phyloP scores from a whole-genome alignment of 2,329 filamentous ascomycete species.

The Cercospora canescens region DNA sequence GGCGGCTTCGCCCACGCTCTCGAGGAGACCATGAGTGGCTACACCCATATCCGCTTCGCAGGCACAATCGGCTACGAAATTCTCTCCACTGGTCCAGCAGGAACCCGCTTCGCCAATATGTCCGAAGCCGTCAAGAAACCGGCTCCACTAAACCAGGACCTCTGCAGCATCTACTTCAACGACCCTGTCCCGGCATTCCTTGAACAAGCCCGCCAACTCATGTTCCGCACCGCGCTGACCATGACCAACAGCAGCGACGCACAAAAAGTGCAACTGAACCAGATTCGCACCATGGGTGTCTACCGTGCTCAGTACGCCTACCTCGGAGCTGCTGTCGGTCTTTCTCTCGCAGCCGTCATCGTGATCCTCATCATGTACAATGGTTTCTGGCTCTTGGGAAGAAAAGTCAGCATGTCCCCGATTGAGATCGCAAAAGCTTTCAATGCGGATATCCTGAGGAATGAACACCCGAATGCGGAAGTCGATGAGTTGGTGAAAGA shows the following conservation, averaged over 20 bases:
- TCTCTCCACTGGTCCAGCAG: not conserved
- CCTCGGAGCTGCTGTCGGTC: not conserved
- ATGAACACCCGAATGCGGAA: not conserved
- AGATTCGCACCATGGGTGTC: not conserved
- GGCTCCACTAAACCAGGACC: not conserved
- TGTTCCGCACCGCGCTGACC: not conserved
- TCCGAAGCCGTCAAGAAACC: not conserved
- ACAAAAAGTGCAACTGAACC: not conserved
- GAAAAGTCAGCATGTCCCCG: not conserved
- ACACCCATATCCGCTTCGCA: not conserved
- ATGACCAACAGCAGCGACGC: not conserved
- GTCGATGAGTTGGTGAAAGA: not conserved
- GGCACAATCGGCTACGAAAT: not conserved
- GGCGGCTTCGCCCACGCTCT: slow-evolving; percentile 12
- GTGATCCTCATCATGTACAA: not conserved
- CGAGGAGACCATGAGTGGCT: not conserved
- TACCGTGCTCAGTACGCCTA: not conserved
- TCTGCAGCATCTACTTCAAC: not conserved
- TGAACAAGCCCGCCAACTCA: not conserved
- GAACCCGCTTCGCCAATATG: not conserved
- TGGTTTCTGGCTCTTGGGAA: not conserved
- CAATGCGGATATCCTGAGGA: not conserved
- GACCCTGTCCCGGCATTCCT: not conserved
- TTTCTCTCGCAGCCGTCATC: not conserved
- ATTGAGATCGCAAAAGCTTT: not conserved